These are phyloP conservation scores for Tribonema minus DNA, from an alignment of 108 stramenopile species.

Conservation along the genomic window DNA sequence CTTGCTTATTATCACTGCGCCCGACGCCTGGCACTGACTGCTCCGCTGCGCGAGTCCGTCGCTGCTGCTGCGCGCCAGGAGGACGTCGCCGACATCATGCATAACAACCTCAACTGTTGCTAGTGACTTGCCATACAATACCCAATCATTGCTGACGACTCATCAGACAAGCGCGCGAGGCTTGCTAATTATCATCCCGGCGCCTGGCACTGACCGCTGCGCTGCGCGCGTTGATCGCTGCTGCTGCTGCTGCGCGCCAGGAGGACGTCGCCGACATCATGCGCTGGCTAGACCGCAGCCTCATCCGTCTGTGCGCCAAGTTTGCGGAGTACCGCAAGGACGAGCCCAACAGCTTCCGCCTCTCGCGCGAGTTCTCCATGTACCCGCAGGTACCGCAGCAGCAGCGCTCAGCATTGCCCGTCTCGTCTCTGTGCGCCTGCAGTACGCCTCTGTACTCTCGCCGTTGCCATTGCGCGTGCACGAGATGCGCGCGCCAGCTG, in stretches of 20 bases:
- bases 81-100: not conserved
- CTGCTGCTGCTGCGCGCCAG: no score
- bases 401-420: no score
- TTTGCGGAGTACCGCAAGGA: constrained; percentile 95
- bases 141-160: no score
- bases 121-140: no score
- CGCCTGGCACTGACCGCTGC: no score
- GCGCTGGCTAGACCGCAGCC: constrained; percentile 93
- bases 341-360: constrained; percentile 80
- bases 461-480: not conserved
- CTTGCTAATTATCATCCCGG: no score
- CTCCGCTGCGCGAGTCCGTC: constrained; percentile 84
- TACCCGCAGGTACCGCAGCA: constrained; percentile 99
- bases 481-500: no score
- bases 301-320: constrained; percentile 93
- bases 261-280: constrained; percentile 79
- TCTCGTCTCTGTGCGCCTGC: not conserved
- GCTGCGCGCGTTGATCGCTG: no score
- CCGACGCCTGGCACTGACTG: no score
- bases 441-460: not conserved
- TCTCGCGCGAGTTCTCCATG: constrained; percentile 86
- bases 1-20: no score
- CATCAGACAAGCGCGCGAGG: no score
- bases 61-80: constrained; percentile 62
- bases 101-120: no score